Evolutionary conservation across 495 filamentous ascomycete species (phyloP).

Genomic region (Aspergillus steynii): DNA sequence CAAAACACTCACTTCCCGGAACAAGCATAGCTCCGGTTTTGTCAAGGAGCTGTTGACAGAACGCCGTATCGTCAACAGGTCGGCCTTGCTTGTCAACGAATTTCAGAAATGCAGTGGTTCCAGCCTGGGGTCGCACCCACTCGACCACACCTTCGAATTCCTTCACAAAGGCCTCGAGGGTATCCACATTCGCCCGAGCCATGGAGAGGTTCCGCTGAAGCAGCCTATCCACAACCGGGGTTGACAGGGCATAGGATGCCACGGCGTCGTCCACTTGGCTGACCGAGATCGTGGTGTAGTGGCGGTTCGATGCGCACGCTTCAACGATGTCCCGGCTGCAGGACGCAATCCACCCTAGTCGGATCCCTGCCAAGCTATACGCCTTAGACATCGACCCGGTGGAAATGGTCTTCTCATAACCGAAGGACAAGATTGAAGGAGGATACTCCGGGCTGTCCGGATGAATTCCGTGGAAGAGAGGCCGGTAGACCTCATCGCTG

Average conservation of each 20-base stretch:
- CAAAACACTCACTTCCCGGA: conserved; percentile 71
- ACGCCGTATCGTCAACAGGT: conserved; percentile 63
- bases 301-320: conserved; percentile 56
- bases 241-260: conserved; percentile 66
- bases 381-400: conserved; percentile 81
- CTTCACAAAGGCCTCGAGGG: conserved; percentile 63
- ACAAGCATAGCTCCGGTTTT: conserved; percentile 68
- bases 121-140: conserved; percentile 71
- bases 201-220: conserved; percentile 63
- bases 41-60: conserved; percentile 63
- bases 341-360: conserved; percentile 74
- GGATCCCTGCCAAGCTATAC: conserved; percentile 74
- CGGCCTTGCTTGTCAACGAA: conserved; percentile 54
- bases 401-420: conserved; percentile 62
- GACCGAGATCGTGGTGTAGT: conserved; percentile 81
- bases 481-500: conserved; percentile 79
- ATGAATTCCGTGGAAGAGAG: conserved; percentile 67
- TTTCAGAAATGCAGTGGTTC: conserved; percentile 72
- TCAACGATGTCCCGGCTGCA: conserved; percentile 58
- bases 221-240: conserved; percentile 55
- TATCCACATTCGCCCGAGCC: conserved; percentile 60
- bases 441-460: conserved; percentile 40
- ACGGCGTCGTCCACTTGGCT: conserved; percentile 74
- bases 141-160: conserved; percentile 53
- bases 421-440: conserved; percentile 65